Base-by-base conservation (phyloP, 306 rosid genomes). In the Inga laurina region DNA sequence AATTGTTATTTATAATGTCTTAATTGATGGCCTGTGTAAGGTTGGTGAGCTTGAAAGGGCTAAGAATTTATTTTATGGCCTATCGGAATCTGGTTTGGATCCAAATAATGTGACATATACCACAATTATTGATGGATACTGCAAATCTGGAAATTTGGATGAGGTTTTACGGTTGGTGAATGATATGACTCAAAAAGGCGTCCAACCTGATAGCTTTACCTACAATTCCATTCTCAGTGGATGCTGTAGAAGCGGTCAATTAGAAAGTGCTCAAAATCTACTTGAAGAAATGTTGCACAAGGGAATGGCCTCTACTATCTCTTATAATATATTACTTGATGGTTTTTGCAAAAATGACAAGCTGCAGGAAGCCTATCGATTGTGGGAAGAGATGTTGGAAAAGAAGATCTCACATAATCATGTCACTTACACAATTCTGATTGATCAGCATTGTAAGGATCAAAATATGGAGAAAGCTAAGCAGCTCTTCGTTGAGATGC, bases 11-110 rank as follows among this genome's bases (percentile, higher is more conserved):
- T 80, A 80, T 37, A 80, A 80, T 71, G 32, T 71, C 43, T 71
- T 80, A 22, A 70, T 80, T 71, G 69, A 44, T 71, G 83, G 83
- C 70, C 77, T 80, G 56, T 54, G 77, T 52, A 54, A 54, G 61
- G 22, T 10, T 54, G 61, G 61, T 54, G 24, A 54, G 5, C 61
- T 54, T 54, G 61, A 54, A 54, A 54, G 24, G 10, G 61, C 61
- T 54, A 54, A 54, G 61, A 54, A 18, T 8, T 54, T 54, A 54
- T 54, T 54, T 15, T 24, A 54, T 19, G 61, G 61, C 61, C 61
- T 54, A 19, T 54, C 3, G 8, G 24, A 54, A 54, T 54, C 61
- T 54, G 61, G 61, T 54, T 54, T 54, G 61, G 61, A 19, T 18
- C 61, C 61, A 54, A 54, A 54, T 54, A 54, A 18, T 54, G 61